Evolutionary conservation across 306 rosid species (phyloP), one percentile per base, ranked within the genome.

Genomic region (Cucurbita maxima): DNA sequence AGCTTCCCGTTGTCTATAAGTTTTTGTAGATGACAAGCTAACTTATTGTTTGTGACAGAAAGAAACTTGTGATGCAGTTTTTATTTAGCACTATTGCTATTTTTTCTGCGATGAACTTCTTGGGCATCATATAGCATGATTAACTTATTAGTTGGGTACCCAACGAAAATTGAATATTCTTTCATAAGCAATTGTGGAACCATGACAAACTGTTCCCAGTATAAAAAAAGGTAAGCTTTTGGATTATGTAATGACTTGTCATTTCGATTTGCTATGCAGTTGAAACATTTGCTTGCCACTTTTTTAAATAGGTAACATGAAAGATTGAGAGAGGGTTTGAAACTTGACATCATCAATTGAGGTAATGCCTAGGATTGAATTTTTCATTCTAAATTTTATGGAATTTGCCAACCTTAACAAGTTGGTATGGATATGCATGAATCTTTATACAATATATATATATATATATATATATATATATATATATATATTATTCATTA

Each of bases 11-110:
- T 58, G 74, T 59, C 81, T 69, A 66, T 66, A 41, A 64, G 22
- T 71, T 60, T 81, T 83, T 83, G 80, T 67, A 71, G 78, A 71
- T 79, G 59, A 69, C 63, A 77, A 73, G 59, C 75, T 76, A 69
- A 80, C 77, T 60, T 80, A 75, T 80, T 59, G 81, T 60, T 37
- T 47, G 15, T 61, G 79, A 62, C 66, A 56, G 74, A 55, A 73
- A 77, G 72, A 50, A 77, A 50, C 68, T 81, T 63, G 44, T 78
- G 76, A 66, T 76, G 72, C 71, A 58, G 73, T 73, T 41, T 43
- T 72, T 68, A 40, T 62, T 40, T 62, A 10, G 2, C 15, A 37
- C 8, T 40, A 36, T 36, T 14, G 34, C 67, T 50, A 62, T 64
- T 64, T 44, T 64, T 64, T 43, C 37, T 41, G 52, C 12, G 12